Evolutionary conservation across 73 alveolate species (phyloP).

Genomic region (Stentor roeselii): DNA sequence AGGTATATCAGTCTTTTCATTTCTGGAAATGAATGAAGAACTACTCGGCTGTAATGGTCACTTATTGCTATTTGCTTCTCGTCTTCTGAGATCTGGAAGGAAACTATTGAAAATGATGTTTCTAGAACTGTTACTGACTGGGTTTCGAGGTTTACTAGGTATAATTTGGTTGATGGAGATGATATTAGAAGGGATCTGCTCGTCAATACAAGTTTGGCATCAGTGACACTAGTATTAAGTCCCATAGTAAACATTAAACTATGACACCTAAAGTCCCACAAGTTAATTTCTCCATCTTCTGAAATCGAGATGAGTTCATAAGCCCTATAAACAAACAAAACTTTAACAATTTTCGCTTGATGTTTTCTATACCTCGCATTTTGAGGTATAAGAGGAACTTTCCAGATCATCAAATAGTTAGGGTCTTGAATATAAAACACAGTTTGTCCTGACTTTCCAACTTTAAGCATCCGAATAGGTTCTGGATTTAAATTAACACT

Average conservation of each 20-base stretch:
- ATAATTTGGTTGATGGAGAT: neutral
- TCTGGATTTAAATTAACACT: too few relatives aligned
- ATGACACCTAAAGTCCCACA: neutral
- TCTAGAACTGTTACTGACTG: neutral
- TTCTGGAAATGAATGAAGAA: neutral
- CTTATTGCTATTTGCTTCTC: neutral
- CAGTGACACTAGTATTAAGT: neutral
- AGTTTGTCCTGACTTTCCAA: neutral
- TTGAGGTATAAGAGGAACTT: neutral
- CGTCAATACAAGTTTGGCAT: neutral
- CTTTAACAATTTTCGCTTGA: neutral
- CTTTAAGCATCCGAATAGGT: neutral
- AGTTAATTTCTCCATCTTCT: neutral
- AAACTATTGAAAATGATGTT: neutral
- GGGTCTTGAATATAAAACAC: neutral
- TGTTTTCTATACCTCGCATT: neutral
- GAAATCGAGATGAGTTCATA: neutral
- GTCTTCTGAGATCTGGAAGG: neutral
- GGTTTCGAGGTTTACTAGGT: too few relatives aligned
- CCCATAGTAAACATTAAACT: too few relatives aligned
- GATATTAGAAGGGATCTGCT: neutral
- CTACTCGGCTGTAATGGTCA: neutral
- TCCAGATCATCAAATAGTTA: neutral
- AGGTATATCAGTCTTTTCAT: neutral
- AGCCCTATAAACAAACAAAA: neutral